A percentile compares a stretch with the other conserved stretches of the same genome.
These are phyloP conservation scores for Prosopis cineraria DNA, from an alignment of 306 rosid genomes.

Conservation along the genomic window DNA sequence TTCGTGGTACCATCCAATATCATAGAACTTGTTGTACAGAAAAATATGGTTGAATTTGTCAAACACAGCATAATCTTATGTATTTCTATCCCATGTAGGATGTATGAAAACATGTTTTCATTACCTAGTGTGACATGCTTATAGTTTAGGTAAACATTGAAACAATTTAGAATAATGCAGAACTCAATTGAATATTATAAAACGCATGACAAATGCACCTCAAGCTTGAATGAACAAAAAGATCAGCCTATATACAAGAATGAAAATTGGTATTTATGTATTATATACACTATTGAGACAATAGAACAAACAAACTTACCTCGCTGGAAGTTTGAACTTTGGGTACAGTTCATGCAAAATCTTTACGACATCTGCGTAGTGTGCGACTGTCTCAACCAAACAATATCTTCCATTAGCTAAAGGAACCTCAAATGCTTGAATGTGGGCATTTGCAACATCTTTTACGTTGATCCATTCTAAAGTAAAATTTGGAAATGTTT, in stretches of 20 bases:
- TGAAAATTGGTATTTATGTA: background rate
- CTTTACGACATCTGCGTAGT: slow-evolving; percentile 5
- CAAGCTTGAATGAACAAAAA: background rate
- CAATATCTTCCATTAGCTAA: slow-evolving; percentile 18
- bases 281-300: slow-evolving; percentile 4
- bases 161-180: background rate
- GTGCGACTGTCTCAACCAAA: slow-evolving; percentile 18
- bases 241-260: background rate
- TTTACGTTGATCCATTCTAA: slow-evolving; percentile 16
- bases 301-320: slow-evolving; percentile 45
- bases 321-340: slow-evolving; percentile 16
- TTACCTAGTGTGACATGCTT: background rate
- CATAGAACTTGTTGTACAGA: background rate
- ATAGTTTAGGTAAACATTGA: background rate
- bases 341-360: slow-evolving; percentile 1
- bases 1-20: background rate
- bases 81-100: too few species aligned
- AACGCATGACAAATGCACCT: background rate
- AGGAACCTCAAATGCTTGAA: slow-evolving; percentile 9
- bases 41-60: background rate
- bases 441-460: slow-evolving; percentile 16
- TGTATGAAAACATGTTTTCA: background rate
- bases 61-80: background rate
- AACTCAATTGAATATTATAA: background rate
- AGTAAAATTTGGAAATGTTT: background rate